phyloP scores from a whole-genome alignment of 441 rosid species.

The Adansonia grandidieri region DNA sequence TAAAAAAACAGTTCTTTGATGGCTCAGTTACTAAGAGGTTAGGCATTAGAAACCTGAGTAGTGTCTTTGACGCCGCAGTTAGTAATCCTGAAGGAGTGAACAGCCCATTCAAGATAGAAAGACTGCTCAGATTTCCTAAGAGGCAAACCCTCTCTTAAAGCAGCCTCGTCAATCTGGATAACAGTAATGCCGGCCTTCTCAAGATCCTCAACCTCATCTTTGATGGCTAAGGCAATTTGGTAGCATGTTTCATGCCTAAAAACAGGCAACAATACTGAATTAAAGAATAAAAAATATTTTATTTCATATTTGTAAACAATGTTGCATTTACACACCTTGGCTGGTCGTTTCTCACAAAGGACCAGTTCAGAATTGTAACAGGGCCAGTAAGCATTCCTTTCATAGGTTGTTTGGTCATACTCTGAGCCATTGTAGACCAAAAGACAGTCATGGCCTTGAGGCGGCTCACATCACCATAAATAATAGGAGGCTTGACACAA shows the following conservation, averaged over 20 bases:
- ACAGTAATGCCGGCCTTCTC: constrained; percentile 89
- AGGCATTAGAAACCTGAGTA: constrained; percentile 65
- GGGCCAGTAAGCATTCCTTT: constrained; percentile 99
- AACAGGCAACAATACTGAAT: background rate
- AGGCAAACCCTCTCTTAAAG: constrained; percentile 90
- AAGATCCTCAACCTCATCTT: constrained; percentile 95
- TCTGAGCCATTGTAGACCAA: constrained; percentile 96
- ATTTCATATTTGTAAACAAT: background rate
- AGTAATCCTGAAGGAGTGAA: constrained; percentile 96
- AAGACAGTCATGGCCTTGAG: constrained; percentile 95
- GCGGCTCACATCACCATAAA: constrained; percentile 98
- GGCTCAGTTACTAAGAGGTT: background rate
- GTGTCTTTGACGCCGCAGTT: constrained; percentile 82
- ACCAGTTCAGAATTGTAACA: constrained; percentile 96
- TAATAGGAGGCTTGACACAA: constrained; percentile 96
- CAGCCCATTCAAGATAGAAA: constrained; percentile 97
- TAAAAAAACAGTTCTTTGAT: background rate
- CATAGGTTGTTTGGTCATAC: constrained; percentile 97
- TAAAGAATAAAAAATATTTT: background rate
- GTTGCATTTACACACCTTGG: constrained; percentile 56
- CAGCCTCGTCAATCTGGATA: constrained; percentile 97
- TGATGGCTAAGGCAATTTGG: constrained; percentile 95
- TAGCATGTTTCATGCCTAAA: constrained; percentile 90
- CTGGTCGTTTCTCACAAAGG: constrained; percentile 95
- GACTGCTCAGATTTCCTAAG: constrained; percentile 92